Base-by-base conservation (phyloP, 495 filamentous ascomycete genomes). In the Aeminium ludgeri region DNA sequence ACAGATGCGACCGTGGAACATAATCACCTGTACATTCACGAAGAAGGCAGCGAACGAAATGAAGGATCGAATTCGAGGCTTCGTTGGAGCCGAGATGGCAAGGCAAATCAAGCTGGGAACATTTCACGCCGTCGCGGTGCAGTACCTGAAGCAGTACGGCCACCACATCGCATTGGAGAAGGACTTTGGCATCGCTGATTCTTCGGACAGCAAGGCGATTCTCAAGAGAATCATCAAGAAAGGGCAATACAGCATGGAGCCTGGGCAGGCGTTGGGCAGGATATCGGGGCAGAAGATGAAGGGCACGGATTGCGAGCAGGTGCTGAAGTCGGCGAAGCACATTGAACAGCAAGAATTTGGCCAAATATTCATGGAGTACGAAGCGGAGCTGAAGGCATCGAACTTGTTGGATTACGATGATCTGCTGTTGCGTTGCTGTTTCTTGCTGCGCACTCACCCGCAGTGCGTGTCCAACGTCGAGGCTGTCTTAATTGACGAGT, bases 321-420 rank as follows among this genome's bases (percentile, higher is more conserved):
- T 65, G 17, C 57, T 58, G 5, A 63, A 57, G 28, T 51, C 44
- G 52, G 64, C 59, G 19, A 74, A 73, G 48, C 58, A 59, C 2
- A 55, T 72, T 10, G 74, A 85, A 29, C 69, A 74, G n/a, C 65
- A 82, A 38, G 78, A 89, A 36, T 76, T 95, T 36, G 69, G 78
- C 5, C 64, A 61, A 30, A 73, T 87, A 27, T 96, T 81, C 54
- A 58, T 65, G 15, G 80, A 82, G 43, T 99, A 99, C 47, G 75
- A 95, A 54, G 62, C 61, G 3, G 72, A 80, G 27, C 59, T 96
- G 32, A 65, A 74, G 28, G 62, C 67, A 3, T 85, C 82, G 0
- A 93, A 91, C 50, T 65, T 94, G 27, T 67, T 99, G 5, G 91
- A 99, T 57, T 99, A 92, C 49, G 91, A 99, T 52, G 91, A 99